phyloP scores from a whole-genome alignment of 176 grass and related monocot genomes.

The Paspalum vaginatum region DNA sequence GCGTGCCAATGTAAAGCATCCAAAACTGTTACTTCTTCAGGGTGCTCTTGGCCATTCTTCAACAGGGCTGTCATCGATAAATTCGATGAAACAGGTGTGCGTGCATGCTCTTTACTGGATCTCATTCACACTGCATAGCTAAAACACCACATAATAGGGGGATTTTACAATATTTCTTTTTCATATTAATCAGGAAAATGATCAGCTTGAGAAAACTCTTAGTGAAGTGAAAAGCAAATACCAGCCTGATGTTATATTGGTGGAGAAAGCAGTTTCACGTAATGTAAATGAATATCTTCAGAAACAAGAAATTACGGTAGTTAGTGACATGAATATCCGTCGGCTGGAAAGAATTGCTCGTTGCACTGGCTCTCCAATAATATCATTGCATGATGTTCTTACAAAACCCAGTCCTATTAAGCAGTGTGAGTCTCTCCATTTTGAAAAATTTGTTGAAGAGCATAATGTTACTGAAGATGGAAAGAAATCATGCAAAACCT shows the following conservation, averaged over 20 bases:
- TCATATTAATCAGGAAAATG: conserved; percentile 68
- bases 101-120: conserved; percentile 26
- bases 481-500: conserved; percentile 75
- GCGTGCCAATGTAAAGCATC: conserved; percentile 55
- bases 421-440: conserved; percentile 73
- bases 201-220: conserved; percentile 73
- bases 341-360: conserved; percentile 83
- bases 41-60: conserved; percentile 57
- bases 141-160: conserved; percentile 24
- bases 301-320: conserved; percentile 73
- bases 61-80: conserved; percentile 60
- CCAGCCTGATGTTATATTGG: conserved; percentile 78
- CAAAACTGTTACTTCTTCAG: conserved; percentile 64
- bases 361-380: conserved; percentile 80
- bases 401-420: conserved; percentile 64
- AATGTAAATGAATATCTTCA: conserved; percentile 74
- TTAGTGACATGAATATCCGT: conserved; percentile 83
- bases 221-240: conserved; percentile 57
- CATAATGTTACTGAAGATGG: conserved; percentile 56
- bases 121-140: conserved; percentile 18
- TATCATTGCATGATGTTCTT: conserved; percentile 64
- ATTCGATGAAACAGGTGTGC: conserved; percentile 73
- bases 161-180: conserved; percentile 32
- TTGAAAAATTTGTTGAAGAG: conserved; percentile 84
- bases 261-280: conserved; percentile 86